phyloP scores from a whole-genome alignment of 2,329 filamentous ascomycete genomes.

The Colletotrichum nymphaeae region DNA sequence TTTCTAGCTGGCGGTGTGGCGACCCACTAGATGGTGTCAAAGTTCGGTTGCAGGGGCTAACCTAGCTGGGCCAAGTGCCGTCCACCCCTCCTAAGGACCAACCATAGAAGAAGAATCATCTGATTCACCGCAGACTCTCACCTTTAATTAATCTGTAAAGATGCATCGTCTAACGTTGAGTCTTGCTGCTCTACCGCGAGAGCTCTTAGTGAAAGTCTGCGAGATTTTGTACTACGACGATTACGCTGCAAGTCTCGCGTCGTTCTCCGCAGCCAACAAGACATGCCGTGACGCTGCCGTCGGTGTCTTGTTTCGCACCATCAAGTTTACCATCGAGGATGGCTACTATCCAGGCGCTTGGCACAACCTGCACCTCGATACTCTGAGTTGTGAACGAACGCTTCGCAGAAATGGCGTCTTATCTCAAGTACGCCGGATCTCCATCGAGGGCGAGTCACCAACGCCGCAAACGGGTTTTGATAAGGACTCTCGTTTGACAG shows the following conservation, averaged over 20 bases:
- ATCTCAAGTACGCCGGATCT: not conserved
- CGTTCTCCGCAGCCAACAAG: not conserved
- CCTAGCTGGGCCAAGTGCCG: not conserved
- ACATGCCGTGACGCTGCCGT: not conserved
- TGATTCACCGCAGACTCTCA: not conserved
- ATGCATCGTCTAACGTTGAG: not conserved
- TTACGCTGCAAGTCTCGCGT: not conserved
- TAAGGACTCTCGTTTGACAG: not conserved
- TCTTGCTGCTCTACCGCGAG: not conserved
- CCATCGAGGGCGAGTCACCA: not conserved
- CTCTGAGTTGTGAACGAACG: not conserved
- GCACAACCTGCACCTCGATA: not conserved
- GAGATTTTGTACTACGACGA: not conserved
- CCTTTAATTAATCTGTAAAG: not conserved
- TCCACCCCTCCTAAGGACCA: not conserved
- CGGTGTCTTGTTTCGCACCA: not conserved
- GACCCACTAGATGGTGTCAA: not conserved
- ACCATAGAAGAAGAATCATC: not conserved
- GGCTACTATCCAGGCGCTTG: too few relatives aligned
- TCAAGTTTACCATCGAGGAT: not conserved
- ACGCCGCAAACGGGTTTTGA: not conserved
- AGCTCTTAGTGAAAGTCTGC: not conserved
- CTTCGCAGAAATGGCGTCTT: not conserved
- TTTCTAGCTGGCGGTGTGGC: not conserved
- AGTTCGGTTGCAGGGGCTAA: not conserved